Percentiles rank a stretch among this genome's conserved stretches.
phyloP scores from a whole-genome alignment of 139 green algal species.

The Coelastrella sp. region DNA sequence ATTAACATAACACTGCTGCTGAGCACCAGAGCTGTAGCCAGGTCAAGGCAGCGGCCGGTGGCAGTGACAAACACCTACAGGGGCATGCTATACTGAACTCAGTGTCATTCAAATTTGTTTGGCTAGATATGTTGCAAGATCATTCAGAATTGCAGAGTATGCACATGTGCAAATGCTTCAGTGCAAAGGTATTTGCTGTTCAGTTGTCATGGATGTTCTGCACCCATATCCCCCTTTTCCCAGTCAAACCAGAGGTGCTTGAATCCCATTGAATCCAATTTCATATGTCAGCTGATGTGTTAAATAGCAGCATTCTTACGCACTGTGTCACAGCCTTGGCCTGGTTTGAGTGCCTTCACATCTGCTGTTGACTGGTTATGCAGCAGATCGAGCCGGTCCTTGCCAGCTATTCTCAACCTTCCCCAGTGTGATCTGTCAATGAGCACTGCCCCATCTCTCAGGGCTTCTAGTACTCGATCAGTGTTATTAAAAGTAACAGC shows the following conservation, averaged over 20 bases:
- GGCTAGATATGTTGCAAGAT: too few relatives aligned
- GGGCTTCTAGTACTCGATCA: constrained; percentile 58
- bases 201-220: too few relatives aligned
- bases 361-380: constrained; percentile 80
- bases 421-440: constrained; percentile 85
- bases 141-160: too few relatives aligned
- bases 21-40: constrained; percentile 66
- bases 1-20: constrained; percentile 66
- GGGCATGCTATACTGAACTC: background rate
- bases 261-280: too few relatives aligned
- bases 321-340: constrained; percentile 74
- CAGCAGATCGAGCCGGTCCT: constrained; percentile 68
- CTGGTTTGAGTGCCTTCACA: constrained; percentile 60
- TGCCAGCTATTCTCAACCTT: constrained; percentile 72
- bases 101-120: background rate
- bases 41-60: constrained; percentile 73
- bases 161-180: too few relatives aligned
- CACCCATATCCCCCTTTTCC: too few relatives aligned
- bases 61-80: constrained; percentile 77
- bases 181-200: too few relatives aligned
- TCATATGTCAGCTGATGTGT: background rate
- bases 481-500: constrained; percentile 69
- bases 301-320: background rate
- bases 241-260: too few relatives aligned
- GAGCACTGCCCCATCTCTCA: constrained; percentile 65